Evolutionary conservation across 1,284 basidiomycete genomes (phyloP), one percentile per base, ranked within the genome.

Genomic region (Pascua sp.): DNA sequence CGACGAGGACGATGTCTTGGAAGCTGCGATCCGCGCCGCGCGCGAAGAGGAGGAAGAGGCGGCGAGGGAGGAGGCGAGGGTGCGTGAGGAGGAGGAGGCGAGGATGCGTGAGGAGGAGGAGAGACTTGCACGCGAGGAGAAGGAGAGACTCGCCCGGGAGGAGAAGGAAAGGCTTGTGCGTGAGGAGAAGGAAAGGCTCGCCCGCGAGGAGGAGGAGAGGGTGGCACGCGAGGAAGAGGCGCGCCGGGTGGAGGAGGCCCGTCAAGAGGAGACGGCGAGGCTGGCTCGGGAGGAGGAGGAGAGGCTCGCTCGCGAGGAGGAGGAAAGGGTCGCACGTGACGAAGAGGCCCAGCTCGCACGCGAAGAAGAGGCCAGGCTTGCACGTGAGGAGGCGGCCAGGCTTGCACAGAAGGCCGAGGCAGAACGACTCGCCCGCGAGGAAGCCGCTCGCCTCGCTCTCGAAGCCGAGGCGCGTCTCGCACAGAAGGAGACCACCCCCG

Each of bases 141-240:
- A 32, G 7, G 47, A 48, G 47, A 53, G 60, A 46, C 24, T 57
- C 16, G 55, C 58, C 18, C 49, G 42, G 18, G 69, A 71, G 45
- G 50, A 51, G 38, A 5, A 51, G 32, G 32, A n/a, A 15, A n/a
- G 11, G 8, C 18, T 45, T 12, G 50, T 32, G 48, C n/a, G 39
- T 10, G 39, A 49, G 45, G 50, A 51, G 38, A 5, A 51, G 32
- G 32, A n/a, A 15, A 32, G 24, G 24, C 3, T 32, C 24, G 24
- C 24, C 4, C 24, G 24, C 7, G 24, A 32, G 24, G 24, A 32
- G 24, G 24, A 32, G 24, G 45, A 17, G 45, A 32, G 24, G 24
- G 24, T 32, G 24, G 24, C 24, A 7, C 24, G 24, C 24, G 24
- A 32, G 24, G 24, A 32, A 7, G 24, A 32, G 24, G 45, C 17